Base-by-base conservation (phyloP, 345 rosid species). In the Turritis glabra region DNA sequence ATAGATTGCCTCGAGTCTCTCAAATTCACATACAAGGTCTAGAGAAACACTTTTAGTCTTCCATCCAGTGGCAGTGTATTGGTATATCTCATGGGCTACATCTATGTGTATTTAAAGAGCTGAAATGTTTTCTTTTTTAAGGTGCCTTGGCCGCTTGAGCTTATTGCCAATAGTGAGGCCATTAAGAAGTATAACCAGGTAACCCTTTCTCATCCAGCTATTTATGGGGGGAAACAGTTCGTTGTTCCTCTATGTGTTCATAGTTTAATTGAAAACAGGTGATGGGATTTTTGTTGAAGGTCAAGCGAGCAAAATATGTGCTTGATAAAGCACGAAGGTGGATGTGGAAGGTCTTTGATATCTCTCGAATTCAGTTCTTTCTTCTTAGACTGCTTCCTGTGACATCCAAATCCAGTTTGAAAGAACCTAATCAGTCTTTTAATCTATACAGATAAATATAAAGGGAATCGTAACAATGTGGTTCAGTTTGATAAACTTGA, bases 101-200 rank as follows among this genome's bases (percentile, higher is more conserved):
- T 57, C 7, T 55, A 37, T 30, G 40, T 71, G 73, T 57, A 47
- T 59, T 64, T 65, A 18, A 64, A 65, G 14, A 59, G 41, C 12
- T 23, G 25, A 13, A 58, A 17, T 14, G 2, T 11, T 30, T 64
- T 70, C 22, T 71, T 40, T 43, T 74, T 62, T 52, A 87, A 94
- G 98, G 97, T 92, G 59, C 83, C 98, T 69, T 95, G 99, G 99
- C 99, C 99, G 9, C 96, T 95, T 76, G 97, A 92, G 84, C 96
- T 95, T 75, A 92, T 92, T 75, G 98, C 92, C 58, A 90, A 90
- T 77, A 44, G 80, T 35, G 99, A 92, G 80, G 88, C 94, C 57
- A 95, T 92, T 73, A 92, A 87, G 81, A 95, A 90, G 82, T 95
- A 95, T 84, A 95, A 92, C 80, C 97, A 89, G 92, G 99, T 95